A percentile compares a stretch with the other conserved stretches of the same genome.
phyloP scores from a whole-genome alignment of 805 yeast genomes.

The Teunomyces aglyptinius region DNA sequence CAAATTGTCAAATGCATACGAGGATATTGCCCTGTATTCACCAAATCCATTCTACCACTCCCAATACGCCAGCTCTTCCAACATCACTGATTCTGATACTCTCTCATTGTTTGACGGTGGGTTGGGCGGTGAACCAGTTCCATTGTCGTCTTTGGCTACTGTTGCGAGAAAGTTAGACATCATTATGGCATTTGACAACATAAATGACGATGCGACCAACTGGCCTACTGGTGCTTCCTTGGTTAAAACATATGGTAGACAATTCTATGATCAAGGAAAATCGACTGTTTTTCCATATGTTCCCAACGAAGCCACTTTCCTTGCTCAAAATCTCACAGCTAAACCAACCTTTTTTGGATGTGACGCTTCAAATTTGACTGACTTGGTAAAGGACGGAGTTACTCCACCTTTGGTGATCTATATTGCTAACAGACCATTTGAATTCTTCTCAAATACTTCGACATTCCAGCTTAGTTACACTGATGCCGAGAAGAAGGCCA shows the following conservation, averaged over 20 bases:
- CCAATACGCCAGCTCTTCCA: conserved; percentile 25
- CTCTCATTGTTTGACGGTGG: conserved; percentile 41
- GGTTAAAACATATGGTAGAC: conserved; percentile 33
- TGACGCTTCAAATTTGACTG: conserved; percentile 60
- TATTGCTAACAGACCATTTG: conserved; percentile 68
- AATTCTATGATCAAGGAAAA: conserved; percentile 43
- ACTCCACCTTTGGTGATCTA: conserved; percentile 77
- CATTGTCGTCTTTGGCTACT: conserved; percentile 31
- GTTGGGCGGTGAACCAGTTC: conserved; percentile 35
- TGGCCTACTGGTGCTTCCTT: conserved; percentile 39
- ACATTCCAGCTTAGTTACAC: conserved; percentile 66
- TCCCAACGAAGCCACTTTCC: conserved; percentile 65
- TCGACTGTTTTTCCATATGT: conserved; percentile 76
- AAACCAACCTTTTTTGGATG: conserved; percentile 85
- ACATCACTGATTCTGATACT: conserved; percentile 26
- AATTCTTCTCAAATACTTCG: conserved; percentile 67
- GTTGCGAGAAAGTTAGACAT: conserved; percentile 36
- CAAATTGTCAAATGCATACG: conserved; percentile 21
- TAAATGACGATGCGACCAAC: conserved; percentile 22
- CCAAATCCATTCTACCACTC: conserved; percentile 40
- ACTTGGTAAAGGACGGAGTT: conserved; percentile 36
- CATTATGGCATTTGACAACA: conserved; percentile 37
- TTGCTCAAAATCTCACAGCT: conserved; percentile 57
- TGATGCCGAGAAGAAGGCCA: conserved; percentile 52
- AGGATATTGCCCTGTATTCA: conserved; percentile 33